These are phyloP conservation scores for Tilletia walkeri DNA, from an alignment of 1,284 basidiomycete species.

Conservation along the genomic window DNA sequence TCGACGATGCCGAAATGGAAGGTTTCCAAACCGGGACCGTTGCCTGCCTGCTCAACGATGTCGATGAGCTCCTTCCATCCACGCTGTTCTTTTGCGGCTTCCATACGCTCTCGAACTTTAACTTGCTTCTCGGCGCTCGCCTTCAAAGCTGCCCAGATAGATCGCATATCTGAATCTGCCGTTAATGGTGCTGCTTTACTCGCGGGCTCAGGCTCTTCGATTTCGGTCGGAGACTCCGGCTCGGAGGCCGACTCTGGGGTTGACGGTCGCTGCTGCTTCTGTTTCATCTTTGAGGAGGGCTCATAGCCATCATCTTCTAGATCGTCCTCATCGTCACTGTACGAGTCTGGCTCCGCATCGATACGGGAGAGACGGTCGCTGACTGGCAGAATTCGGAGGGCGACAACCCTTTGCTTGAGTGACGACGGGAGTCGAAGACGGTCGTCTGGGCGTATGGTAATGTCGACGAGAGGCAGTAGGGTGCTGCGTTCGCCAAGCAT, in stretches of 20 bases:
- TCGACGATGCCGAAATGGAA: neutral
- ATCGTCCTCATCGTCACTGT: neutral
- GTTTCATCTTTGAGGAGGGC: neutral
- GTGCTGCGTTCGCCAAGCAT: neutral
- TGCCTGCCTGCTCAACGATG: neutral
- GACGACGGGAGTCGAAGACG: neutral
- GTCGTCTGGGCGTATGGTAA: neutral
- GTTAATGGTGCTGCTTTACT: no score
- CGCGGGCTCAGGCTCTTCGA: no score
- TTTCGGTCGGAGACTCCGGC: no score
- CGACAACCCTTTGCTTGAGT: constrained; percentile 1
- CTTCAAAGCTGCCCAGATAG: no score
- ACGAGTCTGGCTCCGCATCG: neutral
- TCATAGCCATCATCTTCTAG: neutral
- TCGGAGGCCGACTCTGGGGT: no score
- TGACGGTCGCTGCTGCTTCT: neutral
- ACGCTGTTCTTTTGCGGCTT: no score
- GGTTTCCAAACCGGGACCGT: neutral
- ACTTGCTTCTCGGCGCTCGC: no score
- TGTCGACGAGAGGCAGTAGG: neutral
- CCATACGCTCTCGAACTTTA: no score
- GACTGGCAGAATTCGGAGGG: neutral
- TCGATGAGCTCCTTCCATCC: neutral
- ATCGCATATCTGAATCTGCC: no score
- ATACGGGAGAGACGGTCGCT: neutral